Evolutionary conservation across 2,329 filamentous ascomycete species (phyloP).

Genomic region (Fusarium piperis): DNA sequence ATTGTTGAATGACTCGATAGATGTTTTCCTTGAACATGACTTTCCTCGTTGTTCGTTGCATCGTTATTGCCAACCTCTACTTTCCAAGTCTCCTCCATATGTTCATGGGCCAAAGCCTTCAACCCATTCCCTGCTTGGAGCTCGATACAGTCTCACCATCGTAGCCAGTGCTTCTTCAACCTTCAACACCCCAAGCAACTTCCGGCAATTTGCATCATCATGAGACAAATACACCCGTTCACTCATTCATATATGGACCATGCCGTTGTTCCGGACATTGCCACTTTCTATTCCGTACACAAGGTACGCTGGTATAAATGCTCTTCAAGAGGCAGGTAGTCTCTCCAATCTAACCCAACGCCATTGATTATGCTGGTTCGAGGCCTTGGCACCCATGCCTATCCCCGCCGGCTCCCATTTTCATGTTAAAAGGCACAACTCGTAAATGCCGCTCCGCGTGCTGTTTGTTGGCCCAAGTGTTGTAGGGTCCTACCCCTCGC

Average conservation of each 20-base stretch:
- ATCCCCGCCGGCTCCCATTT: slow-evolving; percentile 19
- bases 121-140: not conserved
- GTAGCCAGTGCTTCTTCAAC: not conserved
- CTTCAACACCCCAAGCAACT: not conserved
- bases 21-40: not conserved
- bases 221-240: not conserved
- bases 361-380: slow-evolving; percentile 37
- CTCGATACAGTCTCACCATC: not conserved
- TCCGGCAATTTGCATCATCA: not conserved
- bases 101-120: not conserved
- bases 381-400: slow-evolving; percentile 7
- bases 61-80: not conserved
- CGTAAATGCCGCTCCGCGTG: slow-evolving; percentile 26
- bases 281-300: slow-evolving; percentile 1
- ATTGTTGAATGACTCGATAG: too few relatives aligned
- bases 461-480: slow-evolving; percentile 12
- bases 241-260: not conserved
- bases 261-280: not conserved
- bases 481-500: not conserved
- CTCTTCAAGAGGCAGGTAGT: slow-evolving; percentile 17
- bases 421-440: slow-evolving; percentile 29
- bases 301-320: slow-evolving; percentile 27
- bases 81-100: not conserved
- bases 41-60: not conserved
- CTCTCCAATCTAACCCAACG: slow-evolving; percentile 41